Percentiles rank a stretch among this genome's conserved stretches.
phyloP scores from a whole-genome alignment of 345 rosid genomes.

The Citrus maxima region DNA sequence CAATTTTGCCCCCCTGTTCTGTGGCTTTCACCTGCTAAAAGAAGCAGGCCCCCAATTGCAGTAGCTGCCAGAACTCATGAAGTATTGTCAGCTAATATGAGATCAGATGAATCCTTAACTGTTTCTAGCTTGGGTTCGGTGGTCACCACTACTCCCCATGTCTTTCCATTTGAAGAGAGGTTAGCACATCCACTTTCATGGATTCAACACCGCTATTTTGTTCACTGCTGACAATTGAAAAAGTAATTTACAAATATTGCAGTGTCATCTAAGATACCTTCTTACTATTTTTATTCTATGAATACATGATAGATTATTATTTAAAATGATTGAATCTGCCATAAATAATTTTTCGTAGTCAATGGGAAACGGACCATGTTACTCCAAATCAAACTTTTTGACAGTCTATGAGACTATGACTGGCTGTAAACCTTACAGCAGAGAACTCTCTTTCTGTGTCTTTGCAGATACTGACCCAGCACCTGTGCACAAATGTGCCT shows the following conservation, averaged over 20 bases:
- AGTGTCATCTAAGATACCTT: not conserved
- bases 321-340: not conserved
- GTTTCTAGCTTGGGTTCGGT: constrained; percentile 62
- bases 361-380: not conserved
- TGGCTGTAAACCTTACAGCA: not conserved
- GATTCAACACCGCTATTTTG: not conserved
- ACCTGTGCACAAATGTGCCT: not conserved
- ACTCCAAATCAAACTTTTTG: not conserved
- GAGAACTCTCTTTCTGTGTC: not conserved
- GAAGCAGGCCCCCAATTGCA: constrained; percentile 77
- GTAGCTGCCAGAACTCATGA: constrained; percentile 91
- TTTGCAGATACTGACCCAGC: not conserved
- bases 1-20: constrained; percentile 75
- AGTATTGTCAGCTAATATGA: constrained; percentile 41
- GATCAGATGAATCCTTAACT: constrained; percentile 42
- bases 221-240: not conserved
- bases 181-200: constrained; percentile 15
- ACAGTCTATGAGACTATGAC: not conserved
- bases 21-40: constrained; percentile 95
- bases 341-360: not conserved
- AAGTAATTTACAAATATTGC: not conserved
- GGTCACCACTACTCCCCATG: constrained; percentile 76
- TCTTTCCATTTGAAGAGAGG: constrained; percentile 98
- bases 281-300: not conserved
- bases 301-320: not conserved